phyloP scores from a whole-genome alignment of 306 rosid species.

The Hippophae gyantsensis region DNA sequence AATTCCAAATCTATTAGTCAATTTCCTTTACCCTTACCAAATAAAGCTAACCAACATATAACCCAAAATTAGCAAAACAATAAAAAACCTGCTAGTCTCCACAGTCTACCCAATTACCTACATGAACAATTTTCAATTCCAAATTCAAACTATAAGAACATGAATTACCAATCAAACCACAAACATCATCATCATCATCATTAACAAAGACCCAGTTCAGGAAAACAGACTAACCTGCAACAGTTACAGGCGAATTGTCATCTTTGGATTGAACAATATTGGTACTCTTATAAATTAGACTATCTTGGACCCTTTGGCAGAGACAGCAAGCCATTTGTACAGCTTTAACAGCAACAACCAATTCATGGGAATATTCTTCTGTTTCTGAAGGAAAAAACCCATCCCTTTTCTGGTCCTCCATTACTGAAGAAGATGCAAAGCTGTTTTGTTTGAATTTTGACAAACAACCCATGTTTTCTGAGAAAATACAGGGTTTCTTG shows the following conservation, averaged over 20 bases:
- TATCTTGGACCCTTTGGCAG: slow-evolving; percentile 66
- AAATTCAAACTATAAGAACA: background rate
- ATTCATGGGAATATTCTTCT: slow-evolving; percentile 42
- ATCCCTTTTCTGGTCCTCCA: slow-evolving; percentile 40
- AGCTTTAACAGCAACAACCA: slow-evolving; percentile 75
- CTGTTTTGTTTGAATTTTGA: slow-evolving; percentile 37
- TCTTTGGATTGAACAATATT: slow-evolving; percentile 57
- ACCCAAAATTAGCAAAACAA: background rate
- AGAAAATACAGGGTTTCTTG: slow-evolving; percentile 23
- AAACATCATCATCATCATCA: background rate
- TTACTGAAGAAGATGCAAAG: slow-evolving; percentile 21
- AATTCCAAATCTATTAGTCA: too few species aligned
- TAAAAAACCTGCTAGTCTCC: background rate
- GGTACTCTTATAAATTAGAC: slow-evolving; percentile 39
- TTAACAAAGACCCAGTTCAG: slow-evolving; percentile 14
- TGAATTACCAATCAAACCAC: background rate
- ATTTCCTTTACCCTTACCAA: too few species aligned
- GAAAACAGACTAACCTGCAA: slow-evolving; percentile 50
- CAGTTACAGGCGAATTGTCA: slow-evolving; percentile 79
- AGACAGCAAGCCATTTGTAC: slow-evolving; percentile 89
- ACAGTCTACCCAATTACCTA: background rate
- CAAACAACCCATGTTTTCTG: slow-evolving; percentile 30
- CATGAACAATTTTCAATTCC: background rate
- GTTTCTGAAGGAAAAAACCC: slow-evolving; percentile 20
- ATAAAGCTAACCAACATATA: too few species aligned